phyloP scores from a whole-genome alignment of 2,329 filamentous ascomycete genomes.

The Exophiala sideris region DNA sequence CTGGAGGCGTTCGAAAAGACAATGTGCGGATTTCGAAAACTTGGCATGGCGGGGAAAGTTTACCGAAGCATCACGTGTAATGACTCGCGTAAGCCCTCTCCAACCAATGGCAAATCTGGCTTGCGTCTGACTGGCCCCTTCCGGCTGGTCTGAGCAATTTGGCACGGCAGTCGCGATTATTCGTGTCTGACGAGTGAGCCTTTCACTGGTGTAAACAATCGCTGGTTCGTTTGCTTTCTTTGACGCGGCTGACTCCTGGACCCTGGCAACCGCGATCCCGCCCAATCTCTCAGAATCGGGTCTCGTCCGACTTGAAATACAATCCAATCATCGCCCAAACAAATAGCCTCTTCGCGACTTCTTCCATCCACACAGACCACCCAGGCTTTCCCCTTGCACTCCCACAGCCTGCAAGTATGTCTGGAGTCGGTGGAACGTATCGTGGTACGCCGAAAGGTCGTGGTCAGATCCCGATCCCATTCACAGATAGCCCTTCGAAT shows the following conservation, averaged over 20 bases:
- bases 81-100: too few species aligned
- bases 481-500: slow-evolving; percentile 55
- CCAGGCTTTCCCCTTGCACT: not conserved
- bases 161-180: too few species aligned
- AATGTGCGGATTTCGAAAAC: not conserved
- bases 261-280: not conserved
- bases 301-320: not conserved
- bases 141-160: too few species aligned
- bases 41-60: not conserved
- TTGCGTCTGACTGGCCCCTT: too few species aligned
- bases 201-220: not conserved
- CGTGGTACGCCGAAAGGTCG: slow-evolving; percentile 55
- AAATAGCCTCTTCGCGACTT: not conserved
- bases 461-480: slow-evolving; percentile 53
- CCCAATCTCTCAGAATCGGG: not conserved
- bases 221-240: not conserved
- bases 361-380: slow-evolving; percentile 8
- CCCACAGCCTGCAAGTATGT: slow-evolving; percentile 18
- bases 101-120: too few species aligned
- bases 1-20: not conserved
- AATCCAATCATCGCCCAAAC: slow-evolving; percentile 1
- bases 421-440: slow-evolving; percentile 47
- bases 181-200: too few species aligned
- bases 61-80: too few species aligned
- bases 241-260: not conserved